These are phyloP conservation scores for Hypoxylon sp. DNA, from an alignment of 2,329 filamentous ascomycete genomes.

Conservation along the genomic window DNA sequence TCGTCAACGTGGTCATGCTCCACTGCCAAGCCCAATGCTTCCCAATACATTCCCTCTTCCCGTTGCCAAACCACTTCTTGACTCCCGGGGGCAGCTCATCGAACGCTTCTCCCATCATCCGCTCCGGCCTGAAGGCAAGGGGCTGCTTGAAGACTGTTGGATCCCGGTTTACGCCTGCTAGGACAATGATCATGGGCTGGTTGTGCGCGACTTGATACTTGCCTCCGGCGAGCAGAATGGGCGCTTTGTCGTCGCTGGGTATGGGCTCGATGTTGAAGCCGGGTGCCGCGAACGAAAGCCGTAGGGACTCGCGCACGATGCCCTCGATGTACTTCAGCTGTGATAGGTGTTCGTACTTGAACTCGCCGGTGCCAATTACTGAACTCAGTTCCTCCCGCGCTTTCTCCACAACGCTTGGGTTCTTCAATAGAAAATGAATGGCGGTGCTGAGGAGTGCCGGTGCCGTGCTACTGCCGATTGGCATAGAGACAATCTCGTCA, in stretches of 20 bases:
- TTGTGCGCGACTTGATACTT: constrained; percentile 66
- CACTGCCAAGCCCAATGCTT: constrained; percentile 66
- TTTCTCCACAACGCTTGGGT: constrained; percentile 62
- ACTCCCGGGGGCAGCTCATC: constrained; percentile 61
- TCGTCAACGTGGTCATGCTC: constrained; percentile 60
- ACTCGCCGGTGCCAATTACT: constrained; percentile 62
- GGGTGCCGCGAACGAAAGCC: constrained; percentile 68
- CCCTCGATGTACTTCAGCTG: constrained; percentile 69
- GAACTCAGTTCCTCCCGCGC: constrained; percentile 69
- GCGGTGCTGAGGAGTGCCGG: constrained; percentile 62
- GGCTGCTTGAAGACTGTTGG: constrained; percentile 65
- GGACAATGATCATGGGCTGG: constrained; percentile 65
- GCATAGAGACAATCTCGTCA: constrained; percentile 78
- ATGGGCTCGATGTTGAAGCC: constrained; percentile 69
- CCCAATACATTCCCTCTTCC: constrained; percentile 67
- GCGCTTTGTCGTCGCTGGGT: constrained; percentile 59
- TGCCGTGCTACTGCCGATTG: constrained; percentile 70
- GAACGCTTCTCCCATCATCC: constrained; percentile 64
- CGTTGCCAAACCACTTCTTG: constrained; percentile 68
- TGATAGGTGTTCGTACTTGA: constrained; percentile 64
- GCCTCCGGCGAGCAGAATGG: constrained; percentile 64
- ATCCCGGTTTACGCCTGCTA: constrained; percentile 67
- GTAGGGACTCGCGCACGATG: constrained; percentile 68
- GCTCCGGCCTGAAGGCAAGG: constrained; percentile 62
- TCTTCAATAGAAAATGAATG: constrained; percentile 67